A percentile compares a stretch with the other conserved stretches of the same genome.
These are phyloP conservation scores for Neurospora pannonica DNA, from an alignment of 495 filamentous ascomycete genomes.

Conservation along the genomic window DNA sequence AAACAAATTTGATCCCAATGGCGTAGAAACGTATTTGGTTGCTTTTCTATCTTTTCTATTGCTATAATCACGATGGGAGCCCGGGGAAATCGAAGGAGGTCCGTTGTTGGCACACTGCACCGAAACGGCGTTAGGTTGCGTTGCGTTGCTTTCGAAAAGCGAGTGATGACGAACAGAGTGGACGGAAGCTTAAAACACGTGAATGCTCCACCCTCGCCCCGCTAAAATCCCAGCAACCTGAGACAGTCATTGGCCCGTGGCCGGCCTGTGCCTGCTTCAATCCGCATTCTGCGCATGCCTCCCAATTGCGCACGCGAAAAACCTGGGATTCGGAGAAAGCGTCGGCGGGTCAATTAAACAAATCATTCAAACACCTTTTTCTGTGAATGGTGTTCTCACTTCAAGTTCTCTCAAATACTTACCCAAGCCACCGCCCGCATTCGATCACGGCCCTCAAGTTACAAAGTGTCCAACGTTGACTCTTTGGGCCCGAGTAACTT, in stretches of 20 bases:
- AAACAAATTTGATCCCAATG: background rate
- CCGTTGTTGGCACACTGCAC: background rate
- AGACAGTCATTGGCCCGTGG: conserved; percentile 8
- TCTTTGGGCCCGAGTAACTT: background rate
- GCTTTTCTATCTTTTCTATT: background rate
- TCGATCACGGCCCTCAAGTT: background rate
- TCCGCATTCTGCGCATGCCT: conserved; percentile 12
- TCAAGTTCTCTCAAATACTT: too few species aligned
- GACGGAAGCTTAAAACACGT: conserved; percentile 7
- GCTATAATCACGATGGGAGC: background rate
- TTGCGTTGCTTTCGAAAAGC: background rate
- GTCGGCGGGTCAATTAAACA: conserved; percentile 22
- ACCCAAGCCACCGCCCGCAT: background rate
- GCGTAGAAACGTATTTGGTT: background rate
- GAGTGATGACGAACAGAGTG: conserved; percentile 9
- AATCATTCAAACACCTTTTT: conserved; percentile 6
- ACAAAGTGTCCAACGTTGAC: background rate
- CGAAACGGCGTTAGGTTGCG: background rate
- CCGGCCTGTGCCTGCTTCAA: conserved; percentile 12
- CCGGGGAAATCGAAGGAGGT: background rate
- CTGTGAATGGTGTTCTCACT: too few species aligned
- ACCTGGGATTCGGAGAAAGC: conserved; percentile 9
- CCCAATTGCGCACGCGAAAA: conserved; percentile 21
- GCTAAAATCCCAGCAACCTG: background rate
- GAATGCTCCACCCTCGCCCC: conserved; percentile 9